Percentiles rank a stretch among this genome's conserved stretches.
phyloP scores from a whole-genome alignment of 805 yeast genomes.

The Pichia nanzhaoensis region DNA sequence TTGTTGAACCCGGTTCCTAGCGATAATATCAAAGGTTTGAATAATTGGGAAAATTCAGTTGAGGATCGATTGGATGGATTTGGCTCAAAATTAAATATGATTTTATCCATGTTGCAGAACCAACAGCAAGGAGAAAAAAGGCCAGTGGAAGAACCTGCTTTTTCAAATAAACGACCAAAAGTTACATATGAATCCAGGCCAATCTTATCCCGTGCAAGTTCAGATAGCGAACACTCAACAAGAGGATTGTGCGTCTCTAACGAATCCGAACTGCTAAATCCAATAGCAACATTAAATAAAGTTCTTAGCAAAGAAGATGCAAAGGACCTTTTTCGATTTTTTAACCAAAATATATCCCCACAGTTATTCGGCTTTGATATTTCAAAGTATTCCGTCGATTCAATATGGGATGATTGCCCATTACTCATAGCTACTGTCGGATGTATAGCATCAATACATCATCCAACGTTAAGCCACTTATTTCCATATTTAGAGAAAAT shows the following conservation, averaged over 20 bases:
- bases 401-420: slow-evolving; percentile 50
- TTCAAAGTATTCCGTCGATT: slow-evolving; percentile 40
- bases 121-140: slow-evolving; percentile 7
- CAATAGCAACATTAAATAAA: slow-evolving; percentile 13
- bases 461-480: slow-evolving; percentile 32
- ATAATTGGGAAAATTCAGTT: slow-evolving; percentile 31
- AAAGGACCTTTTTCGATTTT: slow-evolving; percentile 42
- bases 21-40: neutral
- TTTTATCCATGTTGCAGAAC: slow-evolving; percentile 31
- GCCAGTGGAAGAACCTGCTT: neutral
- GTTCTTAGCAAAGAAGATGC: slow-evolving; percentile 30
- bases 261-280: neutral
- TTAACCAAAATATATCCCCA: slow-evolving; percentile 50
- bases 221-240: neutral
- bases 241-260: neutral
- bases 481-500: slow-evolving; percentile 24
- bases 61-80: slow-evolving; percentile 35
- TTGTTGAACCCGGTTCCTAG: neutral
- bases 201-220: neutral
- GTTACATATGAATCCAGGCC: neutral
- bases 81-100: slow-evolving; percentile 34
- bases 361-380: slow-evolving; percentile 63
- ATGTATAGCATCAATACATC: slow-evolving; percentile 57
- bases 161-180: neutral
- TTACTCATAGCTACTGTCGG: slow-evolving; percentile 53